A percentile compares a stretch with the other conserved stretches of the same genome.
phyloP scores from a whole-genome alignment of 345 rosid species.

The Theobroma cacao region DNA sequence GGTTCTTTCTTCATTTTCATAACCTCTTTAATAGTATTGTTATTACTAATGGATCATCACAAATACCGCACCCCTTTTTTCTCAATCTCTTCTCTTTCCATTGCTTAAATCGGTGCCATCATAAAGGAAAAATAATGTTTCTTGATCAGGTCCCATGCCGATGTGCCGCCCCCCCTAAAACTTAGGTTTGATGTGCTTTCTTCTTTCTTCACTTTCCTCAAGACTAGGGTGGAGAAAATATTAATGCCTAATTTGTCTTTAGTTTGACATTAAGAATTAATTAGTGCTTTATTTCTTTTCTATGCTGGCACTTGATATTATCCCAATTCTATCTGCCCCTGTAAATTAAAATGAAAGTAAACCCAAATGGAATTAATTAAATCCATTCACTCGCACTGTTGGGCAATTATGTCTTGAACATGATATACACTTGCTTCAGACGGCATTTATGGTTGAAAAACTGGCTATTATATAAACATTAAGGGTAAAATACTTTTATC shows the following conservation, averaged over 20 bases:
- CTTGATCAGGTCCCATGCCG: too few relatives aligned
- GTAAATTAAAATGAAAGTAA: neutral
- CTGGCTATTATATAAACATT: neutral
- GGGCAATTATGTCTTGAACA: neutral
- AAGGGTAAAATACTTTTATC: too few relatives aligned
- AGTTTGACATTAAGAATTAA: neutral
- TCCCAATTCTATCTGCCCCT: neutral
- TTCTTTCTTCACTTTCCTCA: too few relatives aligned
- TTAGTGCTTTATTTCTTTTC: neutral
- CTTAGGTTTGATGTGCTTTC: too few relatives aligned
- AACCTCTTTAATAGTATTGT: neutral
- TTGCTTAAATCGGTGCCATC: too few relatives aligned
- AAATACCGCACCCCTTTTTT: too few relatives aligned
- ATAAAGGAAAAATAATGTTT: too few relatives aligned
- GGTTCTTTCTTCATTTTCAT: neutral
- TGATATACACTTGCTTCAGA: neutral
- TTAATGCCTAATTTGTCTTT: constrained; percentile 12
- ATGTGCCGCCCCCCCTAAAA: too few relatives aligned
- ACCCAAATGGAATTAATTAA: neutral
- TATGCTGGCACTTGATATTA: neutral
- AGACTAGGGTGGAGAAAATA: too few relatives aligned
- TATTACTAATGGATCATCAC: neutral
- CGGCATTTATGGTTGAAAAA: neutral
- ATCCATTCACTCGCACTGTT: neutral
- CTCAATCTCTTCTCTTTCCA: too few relatives aligned